Conservation (phyloP, 192 early-diverging fungal species). For the Umbelopsis isabellina region DNA sequence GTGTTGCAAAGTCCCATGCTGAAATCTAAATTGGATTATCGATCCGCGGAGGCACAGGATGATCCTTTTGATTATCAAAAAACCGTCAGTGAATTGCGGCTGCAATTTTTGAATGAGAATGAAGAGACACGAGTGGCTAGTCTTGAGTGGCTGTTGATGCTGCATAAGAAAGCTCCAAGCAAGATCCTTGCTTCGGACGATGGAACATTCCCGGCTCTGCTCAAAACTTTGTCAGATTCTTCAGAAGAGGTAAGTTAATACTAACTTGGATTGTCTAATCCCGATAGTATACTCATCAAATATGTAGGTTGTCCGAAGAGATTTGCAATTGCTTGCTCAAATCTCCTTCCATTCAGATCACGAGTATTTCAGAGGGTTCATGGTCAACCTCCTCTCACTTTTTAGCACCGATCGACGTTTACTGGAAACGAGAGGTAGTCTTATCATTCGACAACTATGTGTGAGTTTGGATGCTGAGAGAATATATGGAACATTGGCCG, state of each 20-base stretch:
- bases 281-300: neutral
- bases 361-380: constrained; percentile 87
- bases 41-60: neutral
- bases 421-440: constrained; percentile 84
- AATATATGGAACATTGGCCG: constrained; percentile 87
- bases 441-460: constrained; percentile 95
- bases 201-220: constrained; percentile 81
- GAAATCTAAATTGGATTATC: constrained; percentile 28
- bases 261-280: neutral
- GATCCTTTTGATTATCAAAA: constrained; percentile 86
- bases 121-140: constrained; percentile 92
- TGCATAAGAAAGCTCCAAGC: constrained; percentile 91
- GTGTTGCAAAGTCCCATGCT: constrained; percentile 59
- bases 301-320: constrained; percentile 80
- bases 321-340: constrained; percentile 93
- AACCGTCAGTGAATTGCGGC: constrained; percentile 78
- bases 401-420: constrained; percentile 89
- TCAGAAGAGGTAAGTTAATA: constrained; percentile 77
- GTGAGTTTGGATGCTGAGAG: constrained; percentile 87
- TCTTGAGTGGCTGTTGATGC: constrained; percentile 96
- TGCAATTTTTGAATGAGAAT: constrained; percentile 82
- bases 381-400: constrained; percentile 85
- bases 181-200: constrained; percentile 88
- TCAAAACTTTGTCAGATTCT: constrained; percentile 91
- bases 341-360: constrained; percentile 86